These are phyloP conservation scores for Hyphopichia burtonii DNA, from an alignment of 1,139 yeast species.

Conservation along the genomic window DNA sequence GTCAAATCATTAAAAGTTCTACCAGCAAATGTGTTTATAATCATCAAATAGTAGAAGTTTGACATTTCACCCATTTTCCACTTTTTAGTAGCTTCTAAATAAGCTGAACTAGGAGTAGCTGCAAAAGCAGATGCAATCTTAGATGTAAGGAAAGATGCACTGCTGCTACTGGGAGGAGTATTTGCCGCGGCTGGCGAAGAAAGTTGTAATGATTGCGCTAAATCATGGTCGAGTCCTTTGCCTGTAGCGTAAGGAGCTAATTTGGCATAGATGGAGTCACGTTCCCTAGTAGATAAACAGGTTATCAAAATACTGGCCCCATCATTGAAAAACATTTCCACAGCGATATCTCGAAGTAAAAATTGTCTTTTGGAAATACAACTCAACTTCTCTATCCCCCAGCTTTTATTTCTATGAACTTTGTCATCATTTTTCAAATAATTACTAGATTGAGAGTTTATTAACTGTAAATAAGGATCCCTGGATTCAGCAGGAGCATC, in stretches of 20 bases:
- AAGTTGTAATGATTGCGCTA: slow-evolving; percentile 50
- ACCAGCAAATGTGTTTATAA: slow-evolving; percentile 80
- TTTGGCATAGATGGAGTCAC: slow-evolving; percentile 56
- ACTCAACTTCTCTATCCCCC: slow-evolving; percentile 58
- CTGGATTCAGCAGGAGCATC: slow-evolving; percentile 61
- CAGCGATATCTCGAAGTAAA: slow-evolving; percentile 70
- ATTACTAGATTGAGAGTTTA: slow-evolving; percentile 37
- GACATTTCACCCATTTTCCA: slow-evolving; percentile 80
- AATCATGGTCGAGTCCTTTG: slow-evolving; percentile 48
- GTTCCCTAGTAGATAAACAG: slow-evolving; percentile 44
- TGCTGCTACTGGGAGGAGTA: slow-evolving; percentile 6
- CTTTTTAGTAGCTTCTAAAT: slow-evolving; percentile 57
- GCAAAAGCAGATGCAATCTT: slow-evolving; percentile 39
- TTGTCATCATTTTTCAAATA: slow-evolving; percentile 17
- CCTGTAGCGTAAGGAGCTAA: slow-evolving; percentile 48
- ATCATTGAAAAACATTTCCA: slow-evolving; percentile 71
- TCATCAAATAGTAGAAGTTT: slow-evolving; percentile 76
- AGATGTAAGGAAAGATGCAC: slow-evolving; percentile 25
- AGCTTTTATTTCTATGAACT: slow-evolving; percentile 48
- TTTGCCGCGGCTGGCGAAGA: slow-evolving; percentile 22
- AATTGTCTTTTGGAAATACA: slow-evolving; percentile 73
- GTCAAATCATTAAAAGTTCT: slow-evolving; percentile 83
- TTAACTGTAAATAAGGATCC: slow-evolving; percentile 65
- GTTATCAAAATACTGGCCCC: slow-evolving; percentile 69
- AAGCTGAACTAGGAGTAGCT: slow-evolving; percentile 19